Conservation (phyloP, 768 basidiomycete genomes). For the Serendipita sp. region DNA sequence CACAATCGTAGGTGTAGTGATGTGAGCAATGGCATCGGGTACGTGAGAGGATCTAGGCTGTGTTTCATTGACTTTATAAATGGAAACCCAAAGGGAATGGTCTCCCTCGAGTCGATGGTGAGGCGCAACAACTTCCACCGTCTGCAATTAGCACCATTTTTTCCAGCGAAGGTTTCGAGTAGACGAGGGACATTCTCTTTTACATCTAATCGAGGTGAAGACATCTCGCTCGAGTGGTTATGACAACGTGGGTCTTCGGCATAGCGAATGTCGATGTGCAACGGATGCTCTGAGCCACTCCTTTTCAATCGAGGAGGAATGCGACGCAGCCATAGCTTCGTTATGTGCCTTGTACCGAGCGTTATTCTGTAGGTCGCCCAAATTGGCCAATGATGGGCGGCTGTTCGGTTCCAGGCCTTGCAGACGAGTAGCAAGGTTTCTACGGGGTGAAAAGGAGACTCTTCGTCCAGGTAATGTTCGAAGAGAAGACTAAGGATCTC, state of each 20-base stretch:
- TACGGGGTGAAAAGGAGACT: not conserved
- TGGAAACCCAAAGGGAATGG: not conserved
- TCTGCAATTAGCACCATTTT: not conserved
- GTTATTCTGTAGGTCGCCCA: not conserved
- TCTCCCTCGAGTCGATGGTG: not conserved
- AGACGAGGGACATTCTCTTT: not conserved
- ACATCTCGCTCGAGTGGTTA: not conserved
- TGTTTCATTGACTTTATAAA: not conserved
- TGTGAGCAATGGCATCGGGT: not conserved
- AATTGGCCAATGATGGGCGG: not conserved
- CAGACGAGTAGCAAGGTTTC: not conserved
- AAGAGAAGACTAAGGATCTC: not conserved
- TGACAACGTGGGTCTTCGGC: not conserved
- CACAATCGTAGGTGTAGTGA: no score
- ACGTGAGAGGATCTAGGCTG: not conserved
- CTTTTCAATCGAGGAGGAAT: not conserved
- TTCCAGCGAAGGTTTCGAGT: not conserved
- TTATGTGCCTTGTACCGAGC: not conserved
- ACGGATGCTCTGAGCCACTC: not conserved
- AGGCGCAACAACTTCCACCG: not conserved
- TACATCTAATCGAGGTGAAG: not conserved
- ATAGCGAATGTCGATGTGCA: not conserved
- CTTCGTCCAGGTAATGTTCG: not conserved
- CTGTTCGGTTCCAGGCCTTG: not conserved
- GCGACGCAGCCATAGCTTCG: not conserved